Conservation (phyloP, 306 rosid genomes). For the Trifolium pratense region DNA sequence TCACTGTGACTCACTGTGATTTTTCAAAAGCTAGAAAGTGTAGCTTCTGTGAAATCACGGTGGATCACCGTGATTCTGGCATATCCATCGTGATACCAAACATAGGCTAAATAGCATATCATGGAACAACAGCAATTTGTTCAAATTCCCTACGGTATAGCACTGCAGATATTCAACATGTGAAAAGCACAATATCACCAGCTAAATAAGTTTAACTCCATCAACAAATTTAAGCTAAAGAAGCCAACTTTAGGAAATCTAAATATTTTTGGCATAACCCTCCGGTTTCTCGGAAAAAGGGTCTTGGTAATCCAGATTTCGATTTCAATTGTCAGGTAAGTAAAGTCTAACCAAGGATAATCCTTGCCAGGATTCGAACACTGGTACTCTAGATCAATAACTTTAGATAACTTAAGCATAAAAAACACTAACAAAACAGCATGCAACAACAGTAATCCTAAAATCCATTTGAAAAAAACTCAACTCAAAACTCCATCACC, state of each 20-base stretch:
- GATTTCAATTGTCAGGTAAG: not conserved
- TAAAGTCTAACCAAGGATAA: not conserved
- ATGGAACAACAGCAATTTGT: not conserved
- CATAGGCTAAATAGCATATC: not conserved
- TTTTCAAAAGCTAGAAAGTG: no score
- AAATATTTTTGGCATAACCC: not conserved
- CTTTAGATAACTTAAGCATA: not conserved
- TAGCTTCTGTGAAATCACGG: no score
- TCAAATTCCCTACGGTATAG: not conserved
- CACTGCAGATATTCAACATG: not conserved
- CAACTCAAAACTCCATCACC: not conserved
- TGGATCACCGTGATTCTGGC: no score
- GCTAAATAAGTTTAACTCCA: conserved; percentile 24
- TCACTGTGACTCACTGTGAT: no score
- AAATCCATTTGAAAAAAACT: not conserved
- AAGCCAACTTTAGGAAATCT: not conserved
- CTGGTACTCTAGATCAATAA: not conserved
- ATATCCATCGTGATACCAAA: no score
- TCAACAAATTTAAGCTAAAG: conserved; percentile 37
- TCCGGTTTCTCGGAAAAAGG: not conserved
- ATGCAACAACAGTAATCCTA: conserved; percentile 12
- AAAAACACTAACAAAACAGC: conserved; percentile 9
- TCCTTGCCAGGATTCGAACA: not conserved
- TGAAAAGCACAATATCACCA: not conserved
- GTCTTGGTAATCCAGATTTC: not conserved